Conservation (phyloP, 331 rosid genomes). For the Prunus yedoensis region DNA sequence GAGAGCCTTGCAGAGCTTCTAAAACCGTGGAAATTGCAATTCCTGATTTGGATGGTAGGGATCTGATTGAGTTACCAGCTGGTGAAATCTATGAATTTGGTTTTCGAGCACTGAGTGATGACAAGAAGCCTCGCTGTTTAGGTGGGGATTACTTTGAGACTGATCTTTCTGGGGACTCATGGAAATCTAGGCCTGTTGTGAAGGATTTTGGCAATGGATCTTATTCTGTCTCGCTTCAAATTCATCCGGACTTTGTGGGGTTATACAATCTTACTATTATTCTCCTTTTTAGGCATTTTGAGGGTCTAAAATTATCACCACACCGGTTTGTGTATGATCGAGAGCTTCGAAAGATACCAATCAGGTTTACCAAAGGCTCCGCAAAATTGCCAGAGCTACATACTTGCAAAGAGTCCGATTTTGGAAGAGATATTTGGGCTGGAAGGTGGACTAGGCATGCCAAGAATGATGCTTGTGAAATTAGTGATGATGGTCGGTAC, state of each 20-base stretch:
- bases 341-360: constrained; percentile 47
- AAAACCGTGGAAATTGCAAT: constrained; percentile 53
- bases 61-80: constrained; percentile 50
- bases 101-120: constrained; percentile 72
- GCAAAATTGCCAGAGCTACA: constrained; percentile 49
- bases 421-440: constrained; percentile 61
- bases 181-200: constrained; percentile 85
- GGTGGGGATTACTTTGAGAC: constrained; percentile 95
- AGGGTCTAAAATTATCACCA: constrained; percentile 75
- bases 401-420: constrained; percentile 58
- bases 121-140: constrained; percentile 65
- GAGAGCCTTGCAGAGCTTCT: constrained; percentile 69
- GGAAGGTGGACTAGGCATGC: constrained; percentile 96
- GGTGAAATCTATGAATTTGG: constrained; percentile 68
- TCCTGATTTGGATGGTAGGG: constrained; percentile 54
- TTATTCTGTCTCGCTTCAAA: constrained; percentile 68
- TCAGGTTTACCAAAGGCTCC: constrained; percentile 47
- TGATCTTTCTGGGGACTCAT: constrained; percentile 76
- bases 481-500: constrained; percentile 72
- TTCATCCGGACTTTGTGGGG: constrained; percentile 76
- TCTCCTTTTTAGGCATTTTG: constrained; percentile 69
- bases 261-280: constrained; percentile 59
- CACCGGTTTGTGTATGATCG: constrained; percentile 50
- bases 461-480: constrained; percentile 57
- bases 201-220: constrained; percentile 80